phyloP scores from a whole-genome alignment of 441 rosid species.

The Populus hybrid region DNA sequence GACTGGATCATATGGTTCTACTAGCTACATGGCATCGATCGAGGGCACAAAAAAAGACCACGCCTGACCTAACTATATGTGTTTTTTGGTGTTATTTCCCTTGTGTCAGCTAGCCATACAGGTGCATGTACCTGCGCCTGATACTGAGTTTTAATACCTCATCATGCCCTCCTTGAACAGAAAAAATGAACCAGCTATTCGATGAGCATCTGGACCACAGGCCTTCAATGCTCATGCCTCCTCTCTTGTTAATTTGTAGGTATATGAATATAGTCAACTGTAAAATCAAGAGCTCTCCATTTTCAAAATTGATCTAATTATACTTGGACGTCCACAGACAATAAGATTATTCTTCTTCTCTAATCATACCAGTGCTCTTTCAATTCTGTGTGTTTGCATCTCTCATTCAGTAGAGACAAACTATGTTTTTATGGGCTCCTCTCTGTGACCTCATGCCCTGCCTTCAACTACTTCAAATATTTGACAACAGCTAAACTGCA shows the following conservation, averaged over 20 bases:
- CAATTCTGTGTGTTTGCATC: not conserved
- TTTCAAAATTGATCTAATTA: conserved; percentile 21
- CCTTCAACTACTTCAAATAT: not conserved
- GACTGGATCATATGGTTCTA: not conserved
- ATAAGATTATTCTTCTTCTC: not conserved
- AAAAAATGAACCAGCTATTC: conserved; percentile 12
- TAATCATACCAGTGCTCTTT: not conserved
- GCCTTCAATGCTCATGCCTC: conserved; percentile 24
- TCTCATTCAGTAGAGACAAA: not conserved
- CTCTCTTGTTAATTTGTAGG: conserved; percentile 12
- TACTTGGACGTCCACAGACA: not conserved
- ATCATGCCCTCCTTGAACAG: conserved; percentile 30
- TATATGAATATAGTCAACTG: conserved; percentile 44
- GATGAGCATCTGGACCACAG: conserved; percentile 44
- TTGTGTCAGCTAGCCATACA: not conserved
- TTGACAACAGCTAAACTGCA: not conserved
- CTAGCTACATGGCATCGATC: not conserved
- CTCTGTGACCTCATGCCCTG: not conserved
- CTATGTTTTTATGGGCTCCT: not conserved
- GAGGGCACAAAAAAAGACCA: too few relatives aligned
- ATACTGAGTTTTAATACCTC: not conserved
- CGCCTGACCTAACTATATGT: not conserved
- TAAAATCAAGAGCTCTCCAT: conserved; percentile 30
- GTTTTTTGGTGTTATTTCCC: not conserved
- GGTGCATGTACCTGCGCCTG: not conserved